Evolutionary conservation across 2,329 filamentous ascomycete genomes (phyloP).

Genomic region (Dothiorella sarmentorum): DNA sequence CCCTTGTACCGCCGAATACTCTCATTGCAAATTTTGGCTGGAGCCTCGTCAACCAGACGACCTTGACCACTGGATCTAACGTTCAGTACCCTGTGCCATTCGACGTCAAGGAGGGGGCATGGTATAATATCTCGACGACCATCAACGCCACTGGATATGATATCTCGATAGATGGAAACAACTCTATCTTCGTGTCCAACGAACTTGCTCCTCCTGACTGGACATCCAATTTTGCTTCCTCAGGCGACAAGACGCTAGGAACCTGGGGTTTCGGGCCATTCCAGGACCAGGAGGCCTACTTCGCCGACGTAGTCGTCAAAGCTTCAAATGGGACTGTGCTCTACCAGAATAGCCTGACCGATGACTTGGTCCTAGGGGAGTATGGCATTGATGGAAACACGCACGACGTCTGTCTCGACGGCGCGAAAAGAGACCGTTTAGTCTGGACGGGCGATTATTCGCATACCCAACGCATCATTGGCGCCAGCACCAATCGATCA

Average conservation of each 20-base stretch:
- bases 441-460: conserved; percentile 45
- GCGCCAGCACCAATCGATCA: conserved; percentile 34
- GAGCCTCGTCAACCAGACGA: conserved; percentile 38
- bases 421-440: conserved; percentile 42
- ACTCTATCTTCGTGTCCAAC: conserved; percentile 24
- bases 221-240: not conserved
- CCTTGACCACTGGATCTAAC: conserved; percentile 27
- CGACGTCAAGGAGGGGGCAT: conserved; percentile 32
- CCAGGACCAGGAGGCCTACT: conserved; percentile 39
- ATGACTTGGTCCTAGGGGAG: conserved; percentile 32
- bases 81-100: conserved; percentile 28
- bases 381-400: conserved; percentile 37
- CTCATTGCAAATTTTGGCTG: conserved; percentile 36
- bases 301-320: conserved; percentile 35
- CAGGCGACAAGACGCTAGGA: conserved; percentile 24
- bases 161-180: conserved; percentile 28
- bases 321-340: conserved; percentile 30
- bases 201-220: not conserved
- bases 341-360: conserved; percentile 32
- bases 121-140: conserved; percentile 39
- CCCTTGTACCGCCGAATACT: conserved; percentile 35
- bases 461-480: conserved; percentile 40
- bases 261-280: conserved; percentile 43
- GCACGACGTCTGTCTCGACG: conserved; percentile 40
- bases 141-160: conserved; percentile 29